phyloP scores from a whole-genome alignment of 2,329 filamentous ascomycete genomes.

The Colletotrichum sp. region DNA sequence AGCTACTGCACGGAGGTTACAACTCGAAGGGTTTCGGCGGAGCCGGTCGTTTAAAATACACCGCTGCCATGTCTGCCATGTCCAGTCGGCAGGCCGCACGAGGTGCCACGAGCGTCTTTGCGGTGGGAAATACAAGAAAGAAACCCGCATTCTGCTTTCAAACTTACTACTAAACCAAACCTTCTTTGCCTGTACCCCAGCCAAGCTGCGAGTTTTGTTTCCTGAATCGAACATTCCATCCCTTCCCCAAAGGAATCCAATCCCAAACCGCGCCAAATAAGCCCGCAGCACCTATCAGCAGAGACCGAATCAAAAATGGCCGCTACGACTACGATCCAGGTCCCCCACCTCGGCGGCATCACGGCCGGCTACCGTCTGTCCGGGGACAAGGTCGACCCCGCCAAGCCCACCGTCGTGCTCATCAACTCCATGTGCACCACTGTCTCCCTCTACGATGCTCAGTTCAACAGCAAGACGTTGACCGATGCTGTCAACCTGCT shows the following conservation, averaged over 20 bases:
- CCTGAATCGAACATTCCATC: neutral
- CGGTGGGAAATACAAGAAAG: neutral
- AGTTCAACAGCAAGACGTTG: conserved; percentile 46
- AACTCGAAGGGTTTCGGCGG: neutral
- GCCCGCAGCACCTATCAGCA: neutral
- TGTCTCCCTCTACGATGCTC: conserved; percentile 46
- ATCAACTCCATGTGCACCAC: conserved; percentile 59
- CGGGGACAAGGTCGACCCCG: conserved; percentile 47
- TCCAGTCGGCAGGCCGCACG: neutral
- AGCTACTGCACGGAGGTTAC: neutral
- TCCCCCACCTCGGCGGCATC: conserved; percentile 55
- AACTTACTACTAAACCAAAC: neutral
- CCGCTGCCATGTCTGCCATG: neutral
- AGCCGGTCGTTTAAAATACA: neutral
- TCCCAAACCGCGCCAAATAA: neutral
- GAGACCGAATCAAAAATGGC: conserved; percentile 31
- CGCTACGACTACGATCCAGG: conserved; percentile 45
- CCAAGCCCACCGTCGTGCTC: conserved; percentile 56
- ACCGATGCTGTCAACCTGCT: conserved; percentile 51
- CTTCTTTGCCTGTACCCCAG: neutral
- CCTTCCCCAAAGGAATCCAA: neutral
- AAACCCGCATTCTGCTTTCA: neutral
- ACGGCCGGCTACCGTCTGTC: conserved; percentile 49
- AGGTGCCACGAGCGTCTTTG: conserved; percentile 4
- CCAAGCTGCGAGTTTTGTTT: neutral